Conservation (phyloP, 768 basidiomycete genomes). For the Russula dissimulans region DNA sequence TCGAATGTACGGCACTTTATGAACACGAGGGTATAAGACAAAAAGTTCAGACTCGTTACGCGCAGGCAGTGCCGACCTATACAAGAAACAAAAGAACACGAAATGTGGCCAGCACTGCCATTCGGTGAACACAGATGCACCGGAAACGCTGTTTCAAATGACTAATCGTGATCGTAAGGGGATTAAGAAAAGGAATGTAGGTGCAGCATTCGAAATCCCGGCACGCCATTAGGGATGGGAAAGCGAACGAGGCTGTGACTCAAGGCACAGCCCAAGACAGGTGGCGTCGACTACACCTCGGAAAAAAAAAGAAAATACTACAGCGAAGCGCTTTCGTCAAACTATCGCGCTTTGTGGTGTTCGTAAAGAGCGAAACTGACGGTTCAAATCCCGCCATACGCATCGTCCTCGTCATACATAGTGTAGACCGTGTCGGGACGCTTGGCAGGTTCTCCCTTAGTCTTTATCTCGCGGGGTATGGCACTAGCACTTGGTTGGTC, state of each 20-base stretch:
- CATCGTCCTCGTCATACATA: constrained; percentile 54
- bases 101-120: background rate
- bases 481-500: background rate
- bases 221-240: background rate
- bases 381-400: constrained; percentile 56
- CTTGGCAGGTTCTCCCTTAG: constrained; percentile 21
- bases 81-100: background rate
- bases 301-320: background rate
- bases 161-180: background rate
- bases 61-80: background rate
- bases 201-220: background rate
- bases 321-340: constrained; percentile 1
- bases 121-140: background rate
- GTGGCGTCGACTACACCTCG: background rate
- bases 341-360: background rate
- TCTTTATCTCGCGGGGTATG: constrained; percentile 15
- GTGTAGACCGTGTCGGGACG: constrained; percentile 43
- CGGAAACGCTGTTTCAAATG: background rate
- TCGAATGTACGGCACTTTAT: background rate
- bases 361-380: background rate
- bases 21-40: constrained; percentile 1
- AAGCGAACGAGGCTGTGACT: background rate
- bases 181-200: no score
- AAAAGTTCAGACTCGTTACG: background rate
- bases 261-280: constrained; percentile 3